A percentile compares a stretch with the other conserved stretches of the same genome.
Conservation (phyloP, 2,329 filamentous ascomycete genomes). For the Diaporthe sp. region DNA sequence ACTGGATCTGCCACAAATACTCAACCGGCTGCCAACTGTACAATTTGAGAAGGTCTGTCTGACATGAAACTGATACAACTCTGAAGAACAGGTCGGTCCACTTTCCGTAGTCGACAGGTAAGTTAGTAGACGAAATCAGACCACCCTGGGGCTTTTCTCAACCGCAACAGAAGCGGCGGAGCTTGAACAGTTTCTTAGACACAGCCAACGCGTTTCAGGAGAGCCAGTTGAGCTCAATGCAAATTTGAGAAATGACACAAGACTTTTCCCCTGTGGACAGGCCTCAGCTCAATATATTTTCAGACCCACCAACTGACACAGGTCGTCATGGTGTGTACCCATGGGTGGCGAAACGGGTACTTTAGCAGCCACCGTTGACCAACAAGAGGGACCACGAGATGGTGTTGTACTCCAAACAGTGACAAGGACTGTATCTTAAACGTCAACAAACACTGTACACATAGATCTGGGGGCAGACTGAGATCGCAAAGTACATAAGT, state of each 20-base stretch:
- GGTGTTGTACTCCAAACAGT: background rate
- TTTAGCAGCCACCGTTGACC: background rate
- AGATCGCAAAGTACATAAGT: background rate
- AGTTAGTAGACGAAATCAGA: background rate
- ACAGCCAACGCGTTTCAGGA: background rate
- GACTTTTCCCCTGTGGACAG: background rate
- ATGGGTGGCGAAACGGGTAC: background rate
- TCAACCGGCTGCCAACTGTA: background rate
- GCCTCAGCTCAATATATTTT: background rate
- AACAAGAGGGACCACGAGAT: background rate
- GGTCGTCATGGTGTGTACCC: background rate
- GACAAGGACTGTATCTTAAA: background rate
- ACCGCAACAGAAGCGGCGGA: background rate
- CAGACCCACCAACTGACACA: background rate
- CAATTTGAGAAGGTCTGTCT: background rate
- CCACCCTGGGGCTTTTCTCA: background rate
- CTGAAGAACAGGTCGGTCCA: background rate
- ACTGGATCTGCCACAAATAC: no score
- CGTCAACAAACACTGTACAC: background rate
- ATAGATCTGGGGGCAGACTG: background rate
- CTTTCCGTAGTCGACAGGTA: background rate
- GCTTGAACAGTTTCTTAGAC: background rate
- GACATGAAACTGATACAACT: background rate
- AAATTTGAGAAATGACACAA: background rate
- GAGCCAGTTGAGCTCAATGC: background rate